Evolutionary conservation across 2,329 filamentous ascomycete species (phyloP), one percentile per base, ranked within the genome.

Genomic region (Mycogone perniciosa): DNA sequence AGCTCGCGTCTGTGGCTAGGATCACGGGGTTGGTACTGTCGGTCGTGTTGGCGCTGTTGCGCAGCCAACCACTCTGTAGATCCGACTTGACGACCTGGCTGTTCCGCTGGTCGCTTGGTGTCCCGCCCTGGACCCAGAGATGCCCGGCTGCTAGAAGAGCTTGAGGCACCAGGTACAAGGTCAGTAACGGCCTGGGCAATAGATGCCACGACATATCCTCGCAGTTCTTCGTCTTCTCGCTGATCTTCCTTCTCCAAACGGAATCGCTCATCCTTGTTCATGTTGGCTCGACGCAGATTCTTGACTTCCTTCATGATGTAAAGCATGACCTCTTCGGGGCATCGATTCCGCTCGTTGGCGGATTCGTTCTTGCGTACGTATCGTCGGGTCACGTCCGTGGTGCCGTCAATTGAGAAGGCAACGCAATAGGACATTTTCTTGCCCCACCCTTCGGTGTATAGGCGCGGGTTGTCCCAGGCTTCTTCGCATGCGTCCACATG

Each of bases 341-440:
- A 91, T 60, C 84, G 81, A 58, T 78, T 89, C 57, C 93, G 85
- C 56, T 88, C 82, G n/a, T 80, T 74, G 33, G 88, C 85, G 60
- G 88, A 79, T 58, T 85, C 82, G 54, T 75, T 76, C 68, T 89
- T 88, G 59, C 87, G 86, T 9, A 86, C 82, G 54, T 87, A 85
- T 59, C 82, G 76, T 37, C 81, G 72, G 26, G 83, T 85, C 31
- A 86, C 81, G 62, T 85, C 81, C 33, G 81, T 82, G 10, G 81
- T 80, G 20, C 82, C 93, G 55, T 99, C 93, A 51, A 89, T 90
- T 9, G 90, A 95, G 66, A 99, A 99, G 46, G 92, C 93, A 54
- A 99, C 85, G 73, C 91, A 96, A 71, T 99, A 99, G 0, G 89
- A 91, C 75, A 97, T 88, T 74, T 93, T 95, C 76, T 93, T 93